Percentiles rank a stretch among this genome's conserved stretches.
These are phyloP conservation scores for Knoxdaviesia capensis DNA, from an alignment of 2,329 filamentous ascomycete species.

Conservation along the genomic window DNA sequence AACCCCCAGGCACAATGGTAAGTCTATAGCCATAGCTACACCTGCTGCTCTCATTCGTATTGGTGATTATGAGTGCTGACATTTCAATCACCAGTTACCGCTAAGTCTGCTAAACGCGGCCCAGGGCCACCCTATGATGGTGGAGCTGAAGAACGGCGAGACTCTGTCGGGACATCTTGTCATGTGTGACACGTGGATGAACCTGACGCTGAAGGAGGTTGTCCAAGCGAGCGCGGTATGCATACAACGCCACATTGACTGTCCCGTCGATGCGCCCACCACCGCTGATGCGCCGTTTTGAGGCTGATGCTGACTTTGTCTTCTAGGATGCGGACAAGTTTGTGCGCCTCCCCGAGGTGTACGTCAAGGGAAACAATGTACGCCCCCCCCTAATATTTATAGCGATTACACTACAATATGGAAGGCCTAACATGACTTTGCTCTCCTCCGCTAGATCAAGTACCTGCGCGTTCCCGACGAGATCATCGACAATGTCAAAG, in stretches of 20 bases:
- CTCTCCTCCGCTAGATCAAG: conserved; percentile 55
- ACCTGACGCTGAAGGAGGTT: conserved; percentile 89
- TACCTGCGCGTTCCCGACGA: conserved; percentile 92
- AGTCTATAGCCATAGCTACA: too few species aligned
- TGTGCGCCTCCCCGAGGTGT: conserved; percentile 77
- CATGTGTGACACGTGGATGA: conserved; percentile 99
- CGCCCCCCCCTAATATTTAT: conserved; percentile 13
- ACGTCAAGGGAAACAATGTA: conserved; percentile 95
- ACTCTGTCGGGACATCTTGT: conserved; percentile 92
- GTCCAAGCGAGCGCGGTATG: conserved; percentile 76
- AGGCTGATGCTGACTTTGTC: conserved; percentile 6
- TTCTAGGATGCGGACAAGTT: conserved; percentile 81
- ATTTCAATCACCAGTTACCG: conserved; percentile 28
- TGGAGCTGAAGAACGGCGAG: conserved; percentile 94
- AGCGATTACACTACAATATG: neutral
- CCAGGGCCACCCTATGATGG: conserved; percentile 93
- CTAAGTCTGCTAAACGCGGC: conserved; percentile 81
- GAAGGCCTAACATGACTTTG: conserved; percentile 6
- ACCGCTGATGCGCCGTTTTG: neutral
- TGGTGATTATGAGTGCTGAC: too few species aligned
- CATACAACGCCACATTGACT: neutral
- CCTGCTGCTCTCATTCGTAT: too few species aligned
- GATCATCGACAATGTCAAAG: conserved; percentile 84
- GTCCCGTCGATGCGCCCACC: neutral
- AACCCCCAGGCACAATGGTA: too few species aligned